Evolutionary conservation across 768 basidiomycete species (phyloP), one percentile per base, ranked within the genome.

Genomic region (Hemileccinum rubropunctum): DNA sequence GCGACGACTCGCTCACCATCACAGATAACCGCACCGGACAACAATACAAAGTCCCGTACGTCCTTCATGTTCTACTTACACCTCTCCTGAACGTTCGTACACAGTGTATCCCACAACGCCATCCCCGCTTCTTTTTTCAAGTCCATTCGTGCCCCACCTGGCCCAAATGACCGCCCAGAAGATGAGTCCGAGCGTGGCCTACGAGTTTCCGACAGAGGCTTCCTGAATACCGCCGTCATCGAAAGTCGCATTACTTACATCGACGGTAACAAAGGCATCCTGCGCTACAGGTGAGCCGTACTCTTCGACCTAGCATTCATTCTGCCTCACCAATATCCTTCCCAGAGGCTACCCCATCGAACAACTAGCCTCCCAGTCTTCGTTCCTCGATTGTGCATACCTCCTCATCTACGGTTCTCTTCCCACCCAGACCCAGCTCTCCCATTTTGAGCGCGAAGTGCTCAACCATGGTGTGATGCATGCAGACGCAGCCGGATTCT

Each of bases 311-410:
- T 20, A 20, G 4, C 32, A 50, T 39, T 6, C 45, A 0, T 15
- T 35, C 8, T 27, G 21, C 0, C 48, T 48, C n/a, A 39, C 42
- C 27, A 14, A 26, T 12, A 2, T 35, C 34, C 58, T 14, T 47
- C 43, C 35, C 60, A 88, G 91, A 70, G 93, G 93, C 18, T 94
- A 93, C 64, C 92, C 93, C 14, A 95, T 95, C 57, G 93, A 95
- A 62, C 88, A 94, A 61, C 83, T 95, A 28, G 91, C 92, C 0
- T 72, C 81, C 26, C 78, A 83, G 48, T 91, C 88, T 0, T 82
- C 78, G 2, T 91, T 91, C 71, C 78, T 93, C 40, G 92, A 95
- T 66, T 78, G 54, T 71, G 82, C 90, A 7, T 94, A 95, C 67
- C 82, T 95, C 20, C 82, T 95, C 62, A 84, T 95, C 32, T 95